phyloP scores from a whole-genome alignment of 768 basidiomycete genomes.

The Epithele typhae region DNA sequence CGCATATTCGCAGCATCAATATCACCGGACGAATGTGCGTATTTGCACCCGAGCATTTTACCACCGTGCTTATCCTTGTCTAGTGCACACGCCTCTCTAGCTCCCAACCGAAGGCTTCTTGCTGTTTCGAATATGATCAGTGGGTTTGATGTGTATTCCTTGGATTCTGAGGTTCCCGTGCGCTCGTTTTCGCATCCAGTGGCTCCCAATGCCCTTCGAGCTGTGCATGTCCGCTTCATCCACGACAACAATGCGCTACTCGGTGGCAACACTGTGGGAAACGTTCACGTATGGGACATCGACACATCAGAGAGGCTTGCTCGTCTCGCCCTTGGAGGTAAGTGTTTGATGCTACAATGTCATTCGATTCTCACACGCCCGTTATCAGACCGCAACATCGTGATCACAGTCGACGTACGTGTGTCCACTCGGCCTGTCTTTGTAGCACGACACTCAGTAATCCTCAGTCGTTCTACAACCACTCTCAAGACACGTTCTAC shows the following conservation, averaged over 20 bases:
- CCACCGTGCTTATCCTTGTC: neutral
- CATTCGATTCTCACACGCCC: neutral
- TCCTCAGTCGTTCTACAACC: conserved; percentile 3
- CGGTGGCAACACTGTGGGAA: conserved; percentile 1
- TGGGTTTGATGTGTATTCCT: conserved; percentile 6
- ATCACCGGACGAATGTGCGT: conserved; percentile 5
- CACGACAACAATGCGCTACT: conserved; percentile 1
- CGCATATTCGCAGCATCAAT: conserved; percentile 1
- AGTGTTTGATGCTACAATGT: neutral
- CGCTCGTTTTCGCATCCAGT: conserved; percentile 1
- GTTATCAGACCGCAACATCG: neutral
- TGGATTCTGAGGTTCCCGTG: neutral
- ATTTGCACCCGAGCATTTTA: neutral
- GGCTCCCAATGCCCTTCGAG: neutral
- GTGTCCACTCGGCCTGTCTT: neutral
- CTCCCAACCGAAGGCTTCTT: neutral
- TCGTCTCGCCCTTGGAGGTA: neutral
- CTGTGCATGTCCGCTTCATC: neutral
- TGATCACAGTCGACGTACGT: conserved; percentile 1
- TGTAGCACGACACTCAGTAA: neutral
- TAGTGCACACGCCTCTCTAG: conserved; percentile 7
- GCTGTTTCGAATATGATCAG: conserved; percentile 5
- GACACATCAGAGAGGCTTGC: neutral
- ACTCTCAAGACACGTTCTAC: neutral
- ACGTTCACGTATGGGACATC: conserved; percentile 6